Evolutionary conservation across 768 basidiomycete species (phyloP), one percentile per base, ranked within the genome.

Genomic region (Chalciporus piperatus): DNA sequence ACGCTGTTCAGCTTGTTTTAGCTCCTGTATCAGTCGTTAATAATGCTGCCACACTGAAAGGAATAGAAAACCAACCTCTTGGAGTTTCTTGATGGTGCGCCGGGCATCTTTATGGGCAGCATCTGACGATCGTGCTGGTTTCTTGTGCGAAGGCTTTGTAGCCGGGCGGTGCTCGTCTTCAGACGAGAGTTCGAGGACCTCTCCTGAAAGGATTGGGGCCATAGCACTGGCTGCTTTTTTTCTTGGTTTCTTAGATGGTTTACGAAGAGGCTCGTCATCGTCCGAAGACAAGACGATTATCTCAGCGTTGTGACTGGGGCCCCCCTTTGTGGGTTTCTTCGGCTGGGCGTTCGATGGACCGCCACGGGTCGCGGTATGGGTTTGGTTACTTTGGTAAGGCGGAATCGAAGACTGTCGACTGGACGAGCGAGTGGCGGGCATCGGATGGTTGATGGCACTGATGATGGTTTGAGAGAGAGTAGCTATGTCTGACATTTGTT

Each of bases 141-240:
- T 63, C 49, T 50, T 45, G 55, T 40, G 38, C 32, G 44, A 38
- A n/a, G 39, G 38, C 0, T 39, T 55, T 52, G 43, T 48, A 52
- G n/a, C 32, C 19, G 54, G 20, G 22, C 39, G 42, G 12, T 14
- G 41, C 4, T 81, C 81, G 14, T 83, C 82, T 23, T 79, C 79
- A n/a, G 80, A 81, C 1, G 78, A 79, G 49, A 83, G 78, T 61
- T 83, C 81, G 45, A 83, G 76, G 17, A 82, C 66, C 17, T 81
- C 79, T 4, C 54, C 57, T 30, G 52, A 52, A 51, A 45, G 58
- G 54, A 39, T 50, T 17, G 41, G 47, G 14, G 43, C 50, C 23
- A 38, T 41, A n/a, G 45, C 28, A 39, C 39, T 52, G 46, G 56
- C 58, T 27, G 58, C 63, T 55, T 62, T 67, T 39, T 48, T 64